phyloP scores from a whole-genome alignment of 176 grass and related monocot genomes.

The Juncus effusus region DNA sequence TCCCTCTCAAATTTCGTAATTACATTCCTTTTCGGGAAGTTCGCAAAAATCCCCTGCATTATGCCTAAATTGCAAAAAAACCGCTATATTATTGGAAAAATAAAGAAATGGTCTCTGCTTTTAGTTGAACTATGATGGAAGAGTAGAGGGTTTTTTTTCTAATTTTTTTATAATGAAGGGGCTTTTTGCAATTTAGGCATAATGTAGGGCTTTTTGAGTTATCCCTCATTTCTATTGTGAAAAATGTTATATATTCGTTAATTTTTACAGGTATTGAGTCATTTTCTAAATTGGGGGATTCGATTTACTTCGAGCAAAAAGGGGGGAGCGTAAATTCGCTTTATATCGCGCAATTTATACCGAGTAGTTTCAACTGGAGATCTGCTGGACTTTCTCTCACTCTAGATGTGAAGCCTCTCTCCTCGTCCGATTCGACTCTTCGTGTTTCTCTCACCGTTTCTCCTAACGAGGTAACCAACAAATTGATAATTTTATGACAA shows the following conservation, averaged over 20 bases:
- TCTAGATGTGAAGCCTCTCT: conserved; percentile 44
- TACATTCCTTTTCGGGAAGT: too few species aligned
- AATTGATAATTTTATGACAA: conserved; percentile 1
- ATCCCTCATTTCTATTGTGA: too few species aligned
- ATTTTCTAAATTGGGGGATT: conserved; percentile 88
- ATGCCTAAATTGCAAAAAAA: too few species aligned
- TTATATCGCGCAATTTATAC: conserved; percentile 74
- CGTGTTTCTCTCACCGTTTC: conserved; percentile 52
- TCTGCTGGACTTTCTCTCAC: conserved; percentile 45
- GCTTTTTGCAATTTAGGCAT: too few species aligned
- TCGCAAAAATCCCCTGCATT: not conserved
- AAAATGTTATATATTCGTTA: not conserved
- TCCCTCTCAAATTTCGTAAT: too few species aligned
- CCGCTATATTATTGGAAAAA: too few species aligned
- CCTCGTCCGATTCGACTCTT: conserved; percentile 54
- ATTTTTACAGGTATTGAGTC: conserved; percentile 73
- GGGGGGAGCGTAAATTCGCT: conserved; percentile 45
- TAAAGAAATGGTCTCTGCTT: too few species aligned
- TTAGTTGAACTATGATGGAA: too few species aligned
- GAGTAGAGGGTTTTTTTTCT: too few species aligned
- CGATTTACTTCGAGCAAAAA: conserved; percentile 86
- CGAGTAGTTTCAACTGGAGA: conserved; percentile 80
- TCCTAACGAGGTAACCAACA: conserved; percentile 28
- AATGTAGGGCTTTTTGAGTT: too few species aligned
- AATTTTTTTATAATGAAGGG: too few species aligned